Conservation (phyloP, 2,329 filamentous ascomycete genomes). For the Ceratocystis eucalypticola region DNA sequence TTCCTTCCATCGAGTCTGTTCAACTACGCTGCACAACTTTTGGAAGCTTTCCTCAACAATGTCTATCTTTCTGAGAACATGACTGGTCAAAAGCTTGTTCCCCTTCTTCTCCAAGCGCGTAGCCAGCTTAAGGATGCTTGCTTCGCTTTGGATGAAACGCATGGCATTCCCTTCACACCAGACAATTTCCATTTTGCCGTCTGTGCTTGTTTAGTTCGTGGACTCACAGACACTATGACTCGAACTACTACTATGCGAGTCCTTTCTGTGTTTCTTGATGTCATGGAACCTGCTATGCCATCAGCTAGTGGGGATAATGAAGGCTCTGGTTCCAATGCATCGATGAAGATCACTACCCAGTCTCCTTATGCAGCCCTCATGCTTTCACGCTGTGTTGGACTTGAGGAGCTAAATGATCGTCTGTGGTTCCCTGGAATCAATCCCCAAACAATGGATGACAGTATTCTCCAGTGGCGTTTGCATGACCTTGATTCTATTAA, state of each 20-base stretch:
- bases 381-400: conserved; percentile 40
- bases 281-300: conserved; percentile 23
- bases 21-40: conserved; percentile 50
- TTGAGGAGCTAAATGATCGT: conserved; percentile 49
- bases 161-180: conserved; percentile 49
- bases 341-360: conserved; percentile 13
- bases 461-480: conserved; percentile 30
- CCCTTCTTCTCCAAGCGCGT: conserved; percentile 47
- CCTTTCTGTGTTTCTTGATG: conserved; percentile 44
- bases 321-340: conserved; percentile 25
- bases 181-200: conserved; percentile 56
- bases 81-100: conserved; percentile 44
- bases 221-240: conserved; percentile 49
- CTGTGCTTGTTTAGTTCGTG: conserved; percentile 49
- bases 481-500: conserved; percentile 36
- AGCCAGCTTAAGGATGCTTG: conserved; percentile 48
- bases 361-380: conserved; percentile 50
- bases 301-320: conserved; percentile 17
- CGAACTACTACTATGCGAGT: conserved; percentile 46
- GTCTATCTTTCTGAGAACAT: conserved; percentile 49
- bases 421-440: conserved; percentile 47
- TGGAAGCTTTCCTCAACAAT: conserved; percentile 51
- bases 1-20: conserved; percentile 50
- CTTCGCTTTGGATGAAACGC: conserved; percentile 47
- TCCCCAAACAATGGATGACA: conserved; percentile 30